phyloP scores from a whole-genome alignment of 2,329 filamentous ascomycete genomes.

The Diaporthe longicolla region DNA sequence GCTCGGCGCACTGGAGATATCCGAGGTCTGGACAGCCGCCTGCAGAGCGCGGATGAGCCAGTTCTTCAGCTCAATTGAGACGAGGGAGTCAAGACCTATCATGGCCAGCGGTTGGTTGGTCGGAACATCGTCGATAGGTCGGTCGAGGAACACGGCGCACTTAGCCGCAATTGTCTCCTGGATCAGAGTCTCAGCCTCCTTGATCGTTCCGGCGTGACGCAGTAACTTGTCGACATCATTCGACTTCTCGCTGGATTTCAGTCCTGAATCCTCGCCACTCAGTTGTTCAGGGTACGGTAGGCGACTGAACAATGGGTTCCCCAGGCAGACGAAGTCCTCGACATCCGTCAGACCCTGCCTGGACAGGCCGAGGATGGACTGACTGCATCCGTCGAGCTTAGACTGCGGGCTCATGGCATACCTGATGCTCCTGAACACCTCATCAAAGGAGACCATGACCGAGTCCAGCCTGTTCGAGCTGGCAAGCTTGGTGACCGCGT shows the following conservation, averaged over 20 bases:
- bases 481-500: slow-evolving; percentile 11
- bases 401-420: slow-evolving; percentile 46
- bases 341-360: slow-evolving; percentile 44
- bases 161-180: slow-evolving; percentile 43
- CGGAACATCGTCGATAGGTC: slow-evolving; percentile 43
- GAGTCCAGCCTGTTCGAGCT: slow-evolving; percentile 9
- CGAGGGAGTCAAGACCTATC: slow-evolving; percentile 47
- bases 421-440: slow-evolving; percentile 45
- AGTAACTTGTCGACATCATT: neutral
- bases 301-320: slow-evolving; percentile 44
- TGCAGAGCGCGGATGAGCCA: slow-evolving; percentile 47
- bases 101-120: slow-evolving; percentile 40
- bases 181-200: slow-evolving; percentile 45
- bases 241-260: neutral
- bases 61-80: slow-evolving; percentile 47
- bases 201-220: slow-evolving; percentile 4
- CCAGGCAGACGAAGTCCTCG: slow-evolving; percentile 43
- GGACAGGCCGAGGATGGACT: slow-evolving; percentile 45
- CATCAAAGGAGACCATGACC: slow-evolving; percentile 45
- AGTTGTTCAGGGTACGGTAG: slow-evolving; percentile 39
- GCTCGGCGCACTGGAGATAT: slow-evolving; percentile 47
- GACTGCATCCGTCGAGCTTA: slow-evolving; percentile 42
- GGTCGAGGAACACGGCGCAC: slow-evolving; percentile 45
- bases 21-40: slow-evolving; percentile 48
- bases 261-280: neutral